phyloP scores from a whole-genome alignment of 1,284 basidiomycete species.

The Pterulicium gracile region DNA sequence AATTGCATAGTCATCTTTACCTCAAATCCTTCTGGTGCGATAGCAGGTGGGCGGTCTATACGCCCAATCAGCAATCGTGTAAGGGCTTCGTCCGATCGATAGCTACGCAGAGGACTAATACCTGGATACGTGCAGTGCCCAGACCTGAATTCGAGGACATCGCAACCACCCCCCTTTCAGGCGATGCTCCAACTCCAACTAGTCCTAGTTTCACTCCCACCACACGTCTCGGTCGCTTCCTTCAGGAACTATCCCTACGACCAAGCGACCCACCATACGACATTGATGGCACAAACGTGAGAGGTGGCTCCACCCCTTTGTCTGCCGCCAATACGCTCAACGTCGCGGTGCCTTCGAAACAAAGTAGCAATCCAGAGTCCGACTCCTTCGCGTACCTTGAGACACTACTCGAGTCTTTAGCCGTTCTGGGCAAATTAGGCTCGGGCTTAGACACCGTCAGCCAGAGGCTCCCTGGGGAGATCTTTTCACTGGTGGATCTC shows the following conservation, averaged over 20 bases:
- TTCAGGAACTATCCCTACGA: slow-evolving; percentile 61
- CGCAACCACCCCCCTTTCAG: slow-evolving; percentile 15
- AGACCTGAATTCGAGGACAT: slow-evolving; percentile 43
- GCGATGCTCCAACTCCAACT: slow-evolving; percentile 18
- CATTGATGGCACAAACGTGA: neutral
- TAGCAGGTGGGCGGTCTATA: slow-evolving; percentile 80
- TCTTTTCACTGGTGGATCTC: slow-evolving; percentile 77
- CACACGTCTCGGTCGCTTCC: slow-evolving; percentile 50
- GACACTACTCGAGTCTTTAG: slow-evolving; percentile 85
- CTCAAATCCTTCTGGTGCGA: slow-evolving; percentile 97
- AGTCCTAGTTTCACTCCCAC: slow-evolving; percentile 28
- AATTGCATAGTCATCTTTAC: slow-evolving; percentile 96
- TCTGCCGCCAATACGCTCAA: slow-evolving; percentile 13
- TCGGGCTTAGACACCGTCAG: slow-evolving; percentile 76
- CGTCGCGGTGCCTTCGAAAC: slow-evolving; percentile 10
- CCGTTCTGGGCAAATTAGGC: slow-evolving; percentile 84
- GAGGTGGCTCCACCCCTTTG: neutral
- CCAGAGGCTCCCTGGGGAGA: slow-evolving; percentile 79
- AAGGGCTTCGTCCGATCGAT: slow-evolving; percentile 1
- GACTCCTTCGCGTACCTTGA: slow-evolving; percentile 96
- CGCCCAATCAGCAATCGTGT: slow-evolving; percentile 62
- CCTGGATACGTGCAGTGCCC: slow-evolving; percentile 32
- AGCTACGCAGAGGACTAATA: slow-evolving; percentile 3
- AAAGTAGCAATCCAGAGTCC: slow-evolving; percentile 65
- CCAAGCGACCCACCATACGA: slow-evolving; percentile 69